Evolutionary conservation across 306 rosid species (phyloP), one percentile per base, ranked within the genome.

Genomic region (Acacia melanoxylon): DNA sequence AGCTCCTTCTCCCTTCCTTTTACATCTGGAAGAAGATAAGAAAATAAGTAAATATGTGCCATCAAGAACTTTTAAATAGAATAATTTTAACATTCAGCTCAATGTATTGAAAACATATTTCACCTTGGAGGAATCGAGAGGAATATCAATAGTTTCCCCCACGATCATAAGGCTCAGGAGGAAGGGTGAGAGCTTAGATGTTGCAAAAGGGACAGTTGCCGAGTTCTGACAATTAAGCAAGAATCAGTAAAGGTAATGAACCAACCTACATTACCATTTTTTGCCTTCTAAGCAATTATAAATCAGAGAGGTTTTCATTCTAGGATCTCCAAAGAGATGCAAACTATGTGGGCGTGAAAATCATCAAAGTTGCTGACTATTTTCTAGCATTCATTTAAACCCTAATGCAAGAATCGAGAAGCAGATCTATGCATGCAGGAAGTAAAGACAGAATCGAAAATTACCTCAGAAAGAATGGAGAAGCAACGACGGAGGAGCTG

Each of bases 1-100:
- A 95, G 98, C 75, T 92, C 94, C 89, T 81, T 95, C 89, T 95
- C 98, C 90, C 91, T 93, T 45, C 91, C 72, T 83, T 89, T 90
- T 76, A 85, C 7, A 83, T 87, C 94, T 98, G 92, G 82, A 33
- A 78, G 66, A 78, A 77, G 44, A 82, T 63, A 35, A 49, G 41
- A 19, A 73, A 71, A 72, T 48, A 74, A 76, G 41, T 72, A 83
- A 85, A 42, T 78, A 24, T 62, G 22, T n/a, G 52, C 44, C 66
- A 77, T 58, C 11, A 82, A 77, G 24, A 83, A 75, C 75, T 68
- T 63, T 44, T 76, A 65, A 10, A 77, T 44, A 73, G 62, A 37
- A 76, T 51, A 76, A 61, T 67, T 11, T 82, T 68, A 29, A 68
- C 51, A 62, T 70, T 69, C 42, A 77, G 77, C 76, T 81, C 51